phyloP scores from a whole-genome alignment of 768 basidiomycete genomes.

The Termitomyces sp. region DNA sequence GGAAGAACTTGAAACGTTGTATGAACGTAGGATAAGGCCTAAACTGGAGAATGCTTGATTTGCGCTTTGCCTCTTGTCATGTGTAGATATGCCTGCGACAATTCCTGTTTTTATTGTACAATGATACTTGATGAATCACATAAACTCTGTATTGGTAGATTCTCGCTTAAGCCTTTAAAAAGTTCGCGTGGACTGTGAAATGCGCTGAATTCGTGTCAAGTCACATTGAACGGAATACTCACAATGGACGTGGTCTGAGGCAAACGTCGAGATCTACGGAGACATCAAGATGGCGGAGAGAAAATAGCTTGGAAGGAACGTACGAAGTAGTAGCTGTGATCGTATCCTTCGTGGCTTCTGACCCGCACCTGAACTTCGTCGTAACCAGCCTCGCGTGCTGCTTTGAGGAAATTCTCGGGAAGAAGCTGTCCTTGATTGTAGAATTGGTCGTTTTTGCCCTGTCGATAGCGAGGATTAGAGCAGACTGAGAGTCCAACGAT shows the following conservation, averaged over 20 bases:
- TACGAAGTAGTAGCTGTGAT: conserved; percentile 87
- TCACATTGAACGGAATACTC: conserved; percentile 23
- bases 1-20: conserved; percentile 53
- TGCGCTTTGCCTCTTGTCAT: not conserved
- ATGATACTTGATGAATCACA: not conserved
- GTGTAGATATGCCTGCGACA: conserved; percentile 1
- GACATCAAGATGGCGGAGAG: not conserved
- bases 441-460: conserved; percentile 82
- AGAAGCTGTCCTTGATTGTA: conserved; percentile 82
- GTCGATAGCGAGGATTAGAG: not conserved
- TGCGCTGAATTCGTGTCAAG: conserved; percentile 8
- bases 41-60: conserved; percentile 9
- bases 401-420: conserved; percentile 83
- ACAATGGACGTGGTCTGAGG: conserved; percentile 87
- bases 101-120: conserved; percentile 5
- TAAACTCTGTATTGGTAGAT: not conserved
- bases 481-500: not conserved
- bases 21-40: conserved; percentile 44
- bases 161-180: conserved; percentile 58
- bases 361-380: conserved; percentile 74
- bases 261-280: conserved; percentile 53
- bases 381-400: conserved; percentile 67
- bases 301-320: conserved; percentile 9
- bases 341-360: conserved; percentile 76
- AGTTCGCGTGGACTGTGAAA: conserved; percentile 75